Evolutionary conservation across 176 grass and related monocot genomes (phyloP).

Genomic region (Musa beccarii): DNA sequence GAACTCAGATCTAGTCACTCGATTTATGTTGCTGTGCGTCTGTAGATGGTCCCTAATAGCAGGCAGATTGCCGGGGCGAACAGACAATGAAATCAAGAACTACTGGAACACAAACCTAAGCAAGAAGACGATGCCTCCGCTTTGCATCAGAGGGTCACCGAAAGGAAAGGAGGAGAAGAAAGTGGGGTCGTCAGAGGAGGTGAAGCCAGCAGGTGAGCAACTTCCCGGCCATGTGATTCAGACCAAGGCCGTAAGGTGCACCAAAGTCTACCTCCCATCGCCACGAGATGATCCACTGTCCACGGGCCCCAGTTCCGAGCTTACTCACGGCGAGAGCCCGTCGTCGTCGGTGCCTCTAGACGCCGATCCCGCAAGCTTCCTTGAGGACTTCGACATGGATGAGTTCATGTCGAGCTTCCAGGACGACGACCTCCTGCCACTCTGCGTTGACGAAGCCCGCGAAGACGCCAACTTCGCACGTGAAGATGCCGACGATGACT

Average conservation of each 20-base stretch:
- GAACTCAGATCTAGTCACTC: no score
- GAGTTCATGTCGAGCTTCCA: not conserved
- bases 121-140: not conserved
- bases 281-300: not conserved
- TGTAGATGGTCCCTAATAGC: slow-evolving; percentile 1
- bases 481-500: not conserved
- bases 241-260: slow-evolving; percentile 2
- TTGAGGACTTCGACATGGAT: not conserved
- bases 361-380: not conserved
- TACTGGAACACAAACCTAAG: slow-evolving; percentile 3
- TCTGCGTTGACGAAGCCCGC: not conserved
- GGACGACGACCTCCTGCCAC: not conserved
- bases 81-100: slow-evolving; percentile 9
- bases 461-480: not conserved
- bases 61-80: not conserved
- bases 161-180: not conserved
- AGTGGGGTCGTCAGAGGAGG: not conserved
- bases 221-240: not conserved
- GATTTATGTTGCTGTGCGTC: no score
- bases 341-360: not conserved
- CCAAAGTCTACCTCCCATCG: not conserved
- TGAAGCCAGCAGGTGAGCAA: not conserved
- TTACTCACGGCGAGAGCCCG: no score
- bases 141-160: not conserved
- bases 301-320: no score